Base-by-base conservation (phyloP, 1,284 basidiomycete species). In the Leccinum holopus region DNA sequence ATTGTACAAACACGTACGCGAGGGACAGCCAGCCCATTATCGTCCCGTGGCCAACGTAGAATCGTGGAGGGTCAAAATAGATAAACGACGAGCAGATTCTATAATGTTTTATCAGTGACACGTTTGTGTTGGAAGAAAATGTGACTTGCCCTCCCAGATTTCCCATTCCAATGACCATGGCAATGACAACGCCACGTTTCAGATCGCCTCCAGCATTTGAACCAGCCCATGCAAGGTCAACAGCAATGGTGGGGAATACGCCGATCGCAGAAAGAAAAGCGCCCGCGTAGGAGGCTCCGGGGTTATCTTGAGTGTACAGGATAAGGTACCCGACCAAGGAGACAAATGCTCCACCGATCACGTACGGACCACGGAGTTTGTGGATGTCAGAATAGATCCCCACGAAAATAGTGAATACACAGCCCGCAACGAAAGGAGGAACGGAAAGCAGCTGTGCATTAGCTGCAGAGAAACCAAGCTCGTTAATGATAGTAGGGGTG, bases 381-480 rank as follows among this genome's bases (percentile, higher is more conserved):
- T 75, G 63, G 58, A 73, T 77, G 65, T 84, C 82, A 11, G 82
- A 84, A 44, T 70, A 71, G 35, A 80, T 69, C n/a, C 81, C 82
- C 54, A 76, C 70, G 66, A 73, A 25, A 51, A 84, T 74, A 3
- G 82, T 84, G 25, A 65, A 68, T 49, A 80, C 61, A 64, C 81
- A 82, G 49, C 73, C 81, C 55, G 73, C 76, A 57, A 77, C 76
- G 61, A 84, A 86, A 5, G 82, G 81, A 30, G 84, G 83, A 28
- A 84, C 78, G 7, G 81, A 81, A n/a, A 88, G 75, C 3, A 88
- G 74, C 65, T 89, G 86, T 3, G 87, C 86, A 52, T 77, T 70
- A 1, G 84, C 80, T 39, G 85, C 81, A 2, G 80, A 78, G 76
- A 79, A 89, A 7, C 85, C 84, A 4, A 86, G 77, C 57, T 81